These are phyloP conservation scores for Moricandia arvensis DNA, from an alignment of 345 rosid genomes.

Conservation along the genomic window DNA sequence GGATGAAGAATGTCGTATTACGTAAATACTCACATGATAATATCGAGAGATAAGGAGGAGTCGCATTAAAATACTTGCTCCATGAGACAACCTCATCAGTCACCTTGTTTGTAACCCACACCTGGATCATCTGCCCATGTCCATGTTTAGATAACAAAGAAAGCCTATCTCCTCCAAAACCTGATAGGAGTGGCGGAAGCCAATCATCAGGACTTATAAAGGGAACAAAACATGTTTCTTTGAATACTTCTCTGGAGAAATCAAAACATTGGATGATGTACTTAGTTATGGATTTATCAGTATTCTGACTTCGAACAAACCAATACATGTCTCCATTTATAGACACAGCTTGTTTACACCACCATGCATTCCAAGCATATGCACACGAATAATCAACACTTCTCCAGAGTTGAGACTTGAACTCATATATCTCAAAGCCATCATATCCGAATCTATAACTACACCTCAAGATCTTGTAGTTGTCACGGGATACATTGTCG, in stretches of 20 bases:
- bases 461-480: not conserved
- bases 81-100: not conserved
- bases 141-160: no score
- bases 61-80: not conserved
- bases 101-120: not conserved
- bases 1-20: not conserved
- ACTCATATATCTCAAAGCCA: not conserved
- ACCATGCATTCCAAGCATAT: no score
- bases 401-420: constrained; percentile 1
- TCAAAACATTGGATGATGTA: not conserved
- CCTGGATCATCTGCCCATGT: not conserved
- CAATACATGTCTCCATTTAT: not conserved
- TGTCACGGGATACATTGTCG: not conserved
- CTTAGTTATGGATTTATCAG: no score
- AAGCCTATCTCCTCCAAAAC: not conserved
- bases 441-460: no score
- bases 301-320: no score
- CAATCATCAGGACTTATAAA: not conserved
- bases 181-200: not conserved
- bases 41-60: not conserved
- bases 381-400: not conserved
- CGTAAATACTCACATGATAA: no score
- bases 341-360: not conserved
- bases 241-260: not conserved
- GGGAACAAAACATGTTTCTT: not conserved